Conservation (phyloP, 2,329 filamentous ascomycete species). For the Sclerotinia glacialis region DNA sequence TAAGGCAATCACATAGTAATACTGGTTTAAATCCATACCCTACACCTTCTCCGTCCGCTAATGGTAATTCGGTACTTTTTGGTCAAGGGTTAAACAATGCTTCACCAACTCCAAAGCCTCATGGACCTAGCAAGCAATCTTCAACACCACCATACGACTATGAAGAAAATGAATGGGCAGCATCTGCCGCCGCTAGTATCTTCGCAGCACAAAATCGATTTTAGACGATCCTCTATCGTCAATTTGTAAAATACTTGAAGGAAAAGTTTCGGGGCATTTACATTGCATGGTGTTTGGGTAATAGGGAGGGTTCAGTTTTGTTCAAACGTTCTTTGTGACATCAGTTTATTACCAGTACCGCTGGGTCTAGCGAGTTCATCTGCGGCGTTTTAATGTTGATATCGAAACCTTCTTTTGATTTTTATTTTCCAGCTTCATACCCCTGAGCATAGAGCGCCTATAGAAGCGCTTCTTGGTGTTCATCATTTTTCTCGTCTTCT, state of each 20-base stretch:
- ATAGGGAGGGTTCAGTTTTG: slow-evolving; percentile 28
- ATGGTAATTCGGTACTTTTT: slow-evolving; percentile 73
- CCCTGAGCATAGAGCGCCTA: slow-evolving; percentile 29
- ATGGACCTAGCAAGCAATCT: slow-evolving; percentile 64
- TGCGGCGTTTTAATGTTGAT: slow-evolving; percentile 28
- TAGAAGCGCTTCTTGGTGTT: slow-evolving; percentile 27
- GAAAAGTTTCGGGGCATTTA: slow-evolving; percentile 39
- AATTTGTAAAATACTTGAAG: slow-evolving; percentile 37
- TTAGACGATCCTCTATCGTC: slow-evolving; percentile 39
- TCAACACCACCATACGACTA: slow-evolving; percentile 95
- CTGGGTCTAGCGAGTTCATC: slow-evolving; percentile 22
- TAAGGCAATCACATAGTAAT: slow-evolving; percentile 65
- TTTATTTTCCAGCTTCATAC: slow-evolving; percentile 33
- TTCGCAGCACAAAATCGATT: slow-evolving; percentile 68
- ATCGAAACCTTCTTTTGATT: slow-evolving; percentile 27
- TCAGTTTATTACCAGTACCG: slow-evolving; percentile 24
- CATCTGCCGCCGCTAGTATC: slow-evolving; percentile 76
- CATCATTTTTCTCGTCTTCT: slow-evolving; percentile 30
- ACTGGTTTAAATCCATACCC: slow-evolving; percentile 62
- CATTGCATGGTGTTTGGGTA: slow-evolving; percentile 40
- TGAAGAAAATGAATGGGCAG: slow-evolving; percentile 89
- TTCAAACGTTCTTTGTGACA: slow-evolving; percentile 33
- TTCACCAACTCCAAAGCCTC: slow-evolving; percentile 46
- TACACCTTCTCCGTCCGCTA: slow-evolving; percentile 74
- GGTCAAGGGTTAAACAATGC: slow-evolving; percentile 53